These are phyloP conservation scores for Oryza meridionalis DNA, from an alignment of 176 grass and related monocot species.

Conservation along the genomic window DNA sequence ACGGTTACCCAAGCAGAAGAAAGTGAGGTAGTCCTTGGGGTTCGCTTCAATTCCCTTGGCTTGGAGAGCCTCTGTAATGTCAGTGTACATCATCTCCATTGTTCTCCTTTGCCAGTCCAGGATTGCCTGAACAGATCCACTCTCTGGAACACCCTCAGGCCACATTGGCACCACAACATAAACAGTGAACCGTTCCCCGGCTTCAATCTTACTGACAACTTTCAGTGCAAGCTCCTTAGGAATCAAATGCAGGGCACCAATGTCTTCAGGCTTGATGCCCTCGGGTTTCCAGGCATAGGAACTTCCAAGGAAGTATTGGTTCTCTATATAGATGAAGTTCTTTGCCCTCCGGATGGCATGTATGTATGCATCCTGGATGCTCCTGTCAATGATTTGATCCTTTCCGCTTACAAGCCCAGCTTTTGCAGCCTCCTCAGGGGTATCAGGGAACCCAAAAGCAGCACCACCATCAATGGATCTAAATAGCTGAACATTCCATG, in stretches of 20 bases:
- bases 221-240: constrained; percentile 90
- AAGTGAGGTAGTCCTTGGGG: constrained; percentile 81
- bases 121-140: constrained; percentile 90
- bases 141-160: constrained; percentile 93
- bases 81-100: constrained; percentile 95
- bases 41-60: constrained; percentile 80
- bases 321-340: constrained; percentile 94
- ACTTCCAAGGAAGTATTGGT: constrained; percentile 91
- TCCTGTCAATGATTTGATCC: constrained; percentile 87
- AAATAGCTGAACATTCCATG: constrained; percentile 88
- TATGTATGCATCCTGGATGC: constrained; percentile 89
- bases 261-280: constrained; percentile 72
- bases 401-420: constrained; percentile 83
- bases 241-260: constrained; percentile 88
- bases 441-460: constrained; percentile 78
- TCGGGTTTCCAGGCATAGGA: constrained; percentile 73
- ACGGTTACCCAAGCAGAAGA: constrained; percentile 94
- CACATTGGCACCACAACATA: constrained; percentile 98
- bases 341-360: constrained; percentile 77
- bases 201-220: constrained; percentile 86
- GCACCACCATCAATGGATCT: constrained; percentile 89
- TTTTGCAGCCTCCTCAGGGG: constrained; percentile 61
- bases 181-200: constrained; percentile 69
- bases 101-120: constrained; percentile 94
- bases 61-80: constrained; percentile 73